Percentiles rank a stretch among this genome's conserved stretches.
phyloP scores from a whole-genome alignment of 1,284 basidiomycete genomes.

The Naganishia albida region DNA sequence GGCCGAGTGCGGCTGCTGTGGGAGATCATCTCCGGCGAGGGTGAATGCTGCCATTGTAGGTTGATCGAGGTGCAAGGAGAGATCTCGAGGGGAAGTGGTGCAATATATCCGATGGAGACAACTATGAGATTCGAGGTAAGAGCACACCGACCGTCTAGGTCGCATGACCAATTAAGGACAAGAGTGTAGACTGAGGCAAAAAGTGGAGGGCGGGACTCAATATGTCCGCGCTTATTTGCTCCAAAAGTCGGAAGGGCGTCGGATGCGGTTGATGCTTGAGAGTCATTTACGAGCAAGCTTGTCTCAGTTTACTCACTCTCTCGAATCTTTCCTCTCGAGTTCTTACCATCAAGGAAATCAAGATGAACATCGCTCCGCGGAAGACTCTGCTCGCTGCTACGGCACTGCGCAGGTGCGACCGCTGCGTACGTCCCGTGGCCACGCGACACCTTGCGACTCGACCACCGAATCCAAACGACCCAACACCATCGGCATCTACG shows the following conservation, averaged over 20 bases:
- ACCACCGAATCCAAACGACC: constrained; percentile 10
- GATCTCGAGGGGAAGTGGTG: not conserved
- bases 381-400: not conserved
- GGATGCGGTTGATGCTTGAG: too few relatives aligned
- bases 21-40: constrained; percentile 19
- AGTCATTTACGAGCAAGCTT: not conserved
- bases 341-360: too few relatives aligned
- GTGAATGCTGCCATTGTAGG: constrained; percentile 18
- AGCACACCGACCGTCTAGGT: not conserved
- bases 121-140: not conserved
- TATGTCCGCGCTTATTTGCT: constrained; percentile 8
- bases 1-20: constrained; percentile 19
- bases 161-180: not conserved
- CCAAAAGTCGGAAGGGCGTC: not conserved
- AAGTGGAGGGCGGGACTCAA: not conserved
- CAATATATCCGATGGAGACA: not conserved
- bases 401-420: not conserved
- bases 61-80: not conserved
- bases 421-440: not conserved
- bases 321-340: not conserved
- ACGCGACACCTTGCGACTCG: constrained; percentile 5
- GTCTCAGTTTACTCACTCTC: not conserved
- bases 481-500: constrained; percentile 31
- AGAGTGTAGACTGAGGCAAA: not conserved
- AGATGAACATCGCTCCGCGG: constrained; percentile 1